Conservation (phyloP, 192 early-diverging fungal species). For the Coemansia erecta region DNA sequence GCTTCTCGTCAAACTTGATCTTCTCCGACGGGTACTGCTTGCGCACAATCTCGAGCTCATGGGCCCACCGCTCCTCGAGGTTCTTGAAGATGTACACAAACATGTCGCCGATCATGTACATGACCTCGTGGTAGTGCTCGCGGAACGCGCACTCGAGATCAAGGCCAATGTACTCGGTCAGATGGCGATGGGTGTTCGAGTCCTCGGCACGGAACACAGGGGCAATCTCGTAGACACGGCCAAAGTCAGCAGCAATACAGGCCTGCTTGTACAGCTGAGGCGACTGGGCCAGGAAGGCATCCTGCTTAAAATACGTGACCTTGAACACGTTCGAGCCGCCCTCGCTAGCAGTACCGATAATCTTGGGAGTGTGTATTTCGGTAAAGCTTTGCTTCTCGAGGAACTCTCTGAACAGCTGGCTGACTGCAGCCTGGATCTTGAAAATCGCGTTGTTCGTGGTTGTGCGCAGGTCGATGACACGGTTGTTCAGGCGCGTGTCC, state of each 20-base stretch:
- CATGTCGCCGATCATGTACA: conserved; percentile 89
- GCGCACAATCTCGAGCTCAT: conserved; percentile 83
- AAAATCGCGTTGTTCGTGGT: conserved; percentile 97
- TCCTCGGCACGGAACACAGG: conserved; percentile 99
- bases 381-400: conserved; percentile 75
- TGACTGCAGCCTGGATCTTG: conserved; percentile 92
- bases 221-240: conserved; percentile 96
- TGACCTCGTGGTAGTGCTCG: conserved; percentile 98
- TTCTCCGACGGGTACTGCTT: conserved; percentile 91
- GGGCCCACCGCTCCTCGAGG: conserved; percentile 74
- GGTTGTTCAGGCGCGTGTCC: conserved; percentile 93
- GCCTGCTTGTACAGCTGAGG: conserved; percentile 99
- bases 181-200: conserved; percentile 95
- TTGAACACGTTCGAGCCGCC: conserved; percentile 99
- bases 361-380: conserved; percentile 99
- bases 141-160: conserved; percentile 99
- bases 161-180: conserved; percentile 98
- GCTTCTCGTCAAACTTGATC: conserved; percentile 81
- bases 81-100: conserved; percentile 92
- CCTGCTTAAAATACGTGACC: conserved; percentile 94
- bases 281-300: conserved; percentile 93
- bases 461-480: conserved; percentile 91
- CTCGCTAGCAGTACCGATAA: conserved; percentile 88
- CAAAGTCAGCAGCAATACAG: conserved; percentile 96
- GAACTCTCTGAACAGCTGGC: conserved; percentile 94